Evolutionary conservation across 1,284 basidiomycete species (phyloP).

Genomic region (Microbotryum intermedium): DNA sequence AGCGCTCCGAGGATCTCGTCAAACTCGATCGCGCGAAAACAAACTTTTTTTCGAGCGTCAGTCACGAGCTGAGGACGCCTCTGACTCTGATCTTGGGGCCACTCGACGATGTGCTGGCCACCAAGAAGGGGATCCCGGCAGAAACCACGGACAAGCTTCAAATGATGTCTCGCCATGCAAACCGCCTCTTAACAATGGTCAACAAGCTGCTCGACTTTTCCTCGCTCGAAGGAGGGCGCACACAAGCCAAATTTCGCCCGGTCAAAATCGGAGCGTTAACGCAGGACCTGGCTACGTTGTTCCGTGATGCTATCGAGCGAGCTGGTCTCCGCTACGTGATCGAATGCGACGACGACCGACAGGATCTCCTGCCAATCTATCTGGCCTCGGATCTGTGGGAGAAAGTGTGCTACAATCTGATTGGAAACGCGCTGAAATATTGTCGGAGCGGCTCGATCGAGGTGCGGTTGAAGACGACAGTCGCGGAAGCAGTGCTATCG

Average conservation of each 20-base stretch:
- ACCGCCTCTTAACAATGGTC: constrained; percentile 18
- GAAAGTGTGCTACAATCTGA: constrained; percentile 42
- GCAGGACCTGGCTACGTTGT: constrained; percentile 41
- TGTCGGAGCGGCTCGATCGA: constrained; percentile 23
- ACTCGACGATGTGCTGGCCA: constrained; percentile 31
- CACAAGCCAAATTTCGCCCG: constrained; percentile 39
- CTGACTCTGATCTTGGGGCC: constrained; percentile 39
- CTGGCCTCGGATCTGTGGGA: constrained; percentile 43
- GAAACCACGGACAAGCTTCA: constrained; percentile 32
- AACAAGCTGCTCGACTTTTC: constrained; percentile 34
- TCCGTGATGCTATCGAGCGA: constrained; percentile 36
- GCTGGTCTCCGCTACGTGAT: constrained; percentile 38
- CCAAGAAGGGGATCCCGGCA: constrained; percentile 18
- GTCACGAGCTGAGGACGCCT: constrained; percentile 42
- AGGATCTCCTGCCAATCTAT: constrained; percentile 35
- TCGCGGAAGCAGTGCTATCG: constrained; percentile 25
- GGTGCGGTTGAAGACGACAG: constrained; percentile 20
- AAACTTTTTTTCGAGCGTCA: constrained; percentile 36
- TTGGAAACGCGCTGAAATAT: constrained; percentile 40
- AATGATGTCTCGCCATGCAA: constrained; percentile 21
- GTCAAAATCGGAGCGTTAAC: constrained; percentile 41
- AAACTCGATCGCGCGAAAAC: constrained; percentile 41
- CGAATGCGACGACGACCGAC: constrained; percentile 37
- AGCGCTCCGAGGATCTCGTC: constrained; percentile 41
- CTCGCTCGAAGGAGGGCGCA: constrained; percentile 29